phyloP scores from a whole-genome alignment of 1,284 basidiomycete species.

The Boletus mariae region DNA sequence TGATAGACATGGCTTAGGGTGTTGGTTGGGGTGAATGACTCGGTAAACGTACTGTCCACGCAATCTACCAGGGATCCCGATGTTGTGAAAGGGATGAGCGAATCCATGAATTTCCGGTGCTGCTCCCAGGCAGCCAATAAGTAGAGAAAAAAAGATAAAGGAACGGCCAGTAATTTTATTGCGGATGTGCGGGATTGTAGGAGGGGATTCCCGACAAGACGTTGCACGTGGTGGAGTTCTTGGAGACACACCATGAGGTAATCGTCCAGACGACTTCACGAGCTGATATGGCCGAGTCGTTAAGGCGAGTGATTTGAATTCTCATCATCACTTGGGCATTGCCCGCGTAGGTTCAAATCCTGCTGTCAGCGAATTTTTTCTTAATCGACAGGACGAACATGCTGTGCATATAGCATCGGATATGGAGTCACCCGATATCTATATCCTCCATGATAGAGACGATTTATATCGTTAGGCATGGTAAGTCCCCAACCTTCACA shows the following conservation, averaged over 20 bases:
- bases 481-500: constrained; percentile 35
- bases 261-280: not conserved
- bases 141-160: constrained; percentile 27
- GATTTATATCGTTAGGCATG: constrained; percentile 80
- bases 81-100: constrained; percentile 93
- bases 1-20: constrained; percentile 48
- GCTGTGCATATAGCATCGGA: too few relatives aligned
- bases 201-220: not conserved
- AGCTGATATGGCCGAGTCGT: constrained; percentile 80
- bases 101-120: constrained; percentile 66
- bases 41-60: constrained; percentile 93
- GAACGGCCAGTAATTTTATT: constrained; percentile 22
- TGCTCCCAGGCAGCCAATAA: constrained; percentile 38
- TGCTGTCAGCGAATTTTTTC: constrained; percentile 65
- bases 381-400: not conserved
- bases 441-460: constrained; percentile 56
- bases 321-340: constrained; percentile 68
- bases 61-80: constrained; percentile 95
- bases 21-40: constrained; percentile 46
- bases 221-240: not conserved
- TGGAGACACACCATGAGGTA: not conserved
- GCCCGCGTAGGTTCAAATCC: constrained; percentile 78
- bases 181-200: constrained; percentile 3
- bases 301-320: constrained; percentile 77
- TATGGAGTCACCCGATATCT: too few relatives aligned